phyloP scores from a whole-genome alignment of 345 rosid genomes.

The Hibiscus mutabilis region DNA sequence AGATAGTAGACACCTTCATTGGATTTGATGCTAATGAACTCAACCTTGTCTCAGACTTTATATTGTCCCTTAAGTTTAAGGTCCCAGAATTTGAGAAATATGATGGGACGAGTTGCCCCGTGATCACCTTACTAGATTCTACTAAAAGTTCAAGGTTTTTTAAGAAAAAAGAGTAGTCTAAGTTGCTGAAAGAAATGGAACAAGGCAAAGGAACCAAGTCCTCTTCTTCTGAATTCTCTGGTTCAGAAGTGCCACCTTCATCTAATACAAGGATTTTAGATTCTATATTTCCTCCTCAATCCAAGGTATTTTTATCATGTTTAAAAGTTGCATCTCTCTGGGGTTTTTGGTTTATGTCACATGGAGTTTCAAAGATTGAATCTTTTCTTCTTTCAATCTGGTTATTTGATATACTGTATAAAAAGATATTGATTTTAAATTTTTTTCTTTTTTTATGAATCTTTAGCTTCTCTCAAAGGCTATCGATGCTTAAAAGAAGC shows the following conservation, averaged over 20 bases:
- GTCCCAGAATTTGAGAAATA: no score
- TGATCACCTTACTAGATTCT: no score
- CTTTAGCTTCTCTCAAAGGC: no score
- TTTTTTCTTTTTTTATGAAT: not conserved
- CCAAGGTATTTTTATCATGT: constrained; percentile 52
- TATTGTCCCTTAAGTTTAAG: no score
- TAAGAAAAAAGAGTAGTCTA: not conserved
- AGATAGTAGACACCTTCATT: no score
- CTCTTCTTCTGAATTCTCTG: constrained; percentile 56
- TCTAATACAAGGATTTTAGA: constrained; percentile 50
- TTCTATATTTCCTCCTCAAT: constrained; percentile 56
- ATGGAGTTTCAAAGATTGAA: not conserved
- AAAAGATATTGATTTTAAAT: not conserved
- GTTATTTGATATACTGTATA: not conserved
- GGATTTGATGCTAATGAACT: no score
- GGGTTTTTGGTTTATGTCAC: no score
- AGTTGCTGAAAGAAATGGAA: constrained; percentile 40
- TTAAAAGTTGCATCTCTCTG: not conserved
- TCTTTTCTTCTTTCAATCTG: not conserved
- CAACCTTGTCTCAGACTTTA: no score
- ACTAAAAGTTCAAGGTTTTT: not conserved
- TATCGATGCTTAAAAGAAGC: no score
- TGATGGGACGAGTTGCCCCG: no score
- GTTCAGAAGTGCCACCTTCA: constrained; percentile 49
- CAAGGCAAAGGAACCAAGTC: constrained; percentile 38